These are phyloP conservation scores for Didymella glomerata DNA, from an alignment of 2,329 filamentous ascomycete genomes.

Conservation along the genomic window DNA sequence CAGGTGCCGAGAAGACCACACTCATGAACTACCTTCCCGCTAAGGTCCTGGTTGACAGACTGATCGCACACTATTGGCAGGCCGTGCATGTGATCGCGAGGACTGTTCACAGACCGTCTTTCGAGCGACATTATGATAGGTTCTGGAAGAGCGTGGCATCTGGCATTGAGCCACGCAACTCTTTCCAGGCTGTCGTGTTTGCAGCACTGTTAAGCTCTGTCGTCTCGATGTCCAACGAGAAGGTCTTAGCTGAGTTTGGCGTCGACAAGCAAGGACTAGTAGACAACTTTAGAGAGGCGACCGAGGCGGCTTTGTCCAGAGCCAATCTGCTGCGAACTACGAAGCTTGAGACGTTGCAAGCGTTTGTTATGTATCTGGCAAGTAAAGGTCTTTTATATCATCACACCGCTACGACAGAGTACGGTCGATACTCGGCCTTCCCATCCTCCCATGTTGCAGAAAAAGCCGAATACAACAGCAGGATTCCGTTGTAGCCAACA, in stretches of 20 bases:
- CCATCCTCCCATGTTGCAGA: neutral
- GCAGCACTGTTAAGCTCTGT: slow-evolving; percentile 74
- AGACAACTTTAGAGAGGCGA: slow-evolving; percentile 63
- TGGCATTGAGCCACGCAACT: slow-evolving; percentile 68
- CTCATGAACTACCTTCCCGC: slow-evolving; percentile 70
- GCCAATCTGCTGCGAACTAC: slow-evolving; percentile 77
- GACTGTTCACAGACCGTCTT: slow-evolving; percentile 72
- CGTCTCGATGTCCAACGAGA: slow-evolving; percentile 69
- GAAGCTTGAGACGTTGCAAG: slow-evolving; percentile 77
- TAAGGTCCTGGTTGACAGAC: slow-evolving; percentile 64
- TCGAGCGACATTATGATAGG: slow-evolving; percentile 68
- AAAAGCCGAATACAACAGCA: neutral
- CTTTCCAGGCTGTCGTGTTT: slow-evolving; percentile 74
- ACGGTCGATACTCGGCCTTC: neutral
- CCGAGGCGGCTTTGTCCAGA: slow-evolving; percentile 72
- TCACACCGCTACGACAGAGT: neutral
- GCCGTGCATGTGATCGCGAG: slow-evolving; percentile 74
- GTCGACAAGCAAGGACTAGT: slow-evolving; percentile 66
- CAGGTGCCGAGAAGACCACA: slow-evolving; percentile 53
- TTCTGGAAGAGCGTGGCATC: slow-evolving; percentile 71
- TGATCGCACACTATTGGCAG: slow-evolving; percentile 72
- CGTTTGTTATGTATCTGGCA: slow-evolving; percentile 79
- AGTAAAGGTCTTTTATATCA: slow-evolving; percentile 39
- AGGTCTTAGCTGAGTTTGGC: slow-evolving; percentile 62
- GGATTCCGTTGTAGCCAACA: neutral